A percentile compares a stretch with the other conserved stretches of the same genome.
Evolutionary conservation across 306 rosid genomes (phyloP).

Genomic region (Coriaria nepalensis): DNA sequence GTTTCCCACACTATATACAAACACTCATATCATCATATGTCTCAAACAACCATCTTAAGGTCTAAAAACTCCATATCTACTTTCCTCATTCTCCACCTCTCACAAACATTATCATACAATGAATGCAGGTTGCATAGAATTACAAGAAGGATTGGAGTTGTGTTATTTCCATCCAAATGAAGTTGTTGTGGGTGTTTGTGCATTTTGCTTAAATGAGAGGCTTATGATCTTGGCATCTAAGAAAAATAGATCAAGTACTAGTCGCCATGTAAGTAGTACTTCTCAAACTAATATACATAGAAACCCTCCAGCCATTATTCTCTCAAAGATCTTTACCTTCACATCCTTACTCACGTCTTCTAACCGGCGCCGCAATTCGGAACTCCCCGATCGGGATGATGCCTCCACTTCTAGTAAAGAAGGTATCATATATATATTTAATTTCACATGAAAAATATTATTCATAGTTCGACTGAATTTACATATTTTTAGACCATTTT

Average conservation of each 20-base stretch:
- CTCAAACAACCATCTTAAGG: no score
- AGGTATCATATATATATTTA: conserved; percentile 33
- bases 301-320: conserved; percentile 24
- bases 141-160: conserved; percentile 23
- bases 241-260: conserved; percentile 26
- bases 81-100: no score
- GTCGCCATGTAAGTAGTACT: conserved; percentile 4
- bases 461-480: no score
- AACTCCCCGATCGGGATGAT: conserved; percentile 23
- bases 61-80: no score
- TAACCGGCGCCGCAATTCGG: conserved; percentile 53
- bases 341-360: conserved; percentile 40
- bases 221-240: conserved; percentile 58
- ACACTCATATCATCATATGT: no score
- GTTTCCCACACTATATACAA: no score
- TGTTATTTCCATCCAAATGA: conserved; percentile 85
- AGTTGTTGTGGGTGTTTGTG: conserved; percentile 57
- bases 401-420: conserved; percentile 64
- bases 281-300: conserved; percentile 17
- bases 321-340: conserved; percentile 87
- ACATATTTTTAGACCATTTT: no score
- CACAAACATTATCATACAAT: no score
- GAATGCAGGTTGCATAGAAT: no score
- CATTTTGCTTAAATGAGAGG: conserved; percentile 71
- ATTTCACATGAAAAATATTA: neutral